These are phyloP conservation scores for Apiospora phragmitis DNA, from an alignment of 2,329 filamentous ascomycete genomes.

Conservation along the genomic window DNA sequence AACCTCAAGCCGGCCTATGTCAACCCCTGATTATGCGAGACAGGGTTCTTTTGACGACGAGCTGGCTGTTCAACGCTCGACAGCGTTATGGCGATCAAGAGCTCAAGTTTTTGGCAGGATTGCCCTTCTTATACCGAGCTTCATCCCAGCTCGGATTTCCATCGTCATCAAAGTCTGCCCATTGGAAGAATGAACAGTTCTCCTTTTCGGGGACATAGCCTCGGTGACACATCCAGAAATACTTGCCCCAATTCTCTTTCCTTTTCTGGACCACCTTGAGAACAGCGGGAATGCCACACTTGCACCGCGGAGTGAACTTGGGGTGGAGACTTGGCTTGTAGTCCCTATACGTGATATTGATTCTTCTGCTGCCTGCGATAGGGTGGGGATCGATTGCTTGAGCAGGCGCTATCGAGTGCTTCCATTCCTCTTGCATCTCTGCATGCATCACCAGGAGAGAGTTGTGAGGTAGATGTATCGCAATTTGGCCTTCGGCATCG, in stretches of 20 bases:
- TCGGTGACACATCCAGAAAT: conserved; percentile 94
- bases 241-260: conserved; percentile 72
- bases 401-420: conserved; percentile 79
- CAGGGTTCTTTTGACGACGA: too few relatives aligned
- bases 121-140: conserved; percentile 24
- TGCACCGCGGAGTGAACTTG: conserved; percentile 73
- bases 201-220: conserved; percentile 68
- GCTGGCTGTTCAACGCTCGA: neutral
- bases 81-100: neutral
- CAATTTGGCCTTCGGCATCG: conserved; percentile 80
- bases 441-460: conserved; percentile 94
- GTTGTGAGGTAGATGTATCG: conserved; percentile 93
- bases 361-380: conserved; percentile 73
- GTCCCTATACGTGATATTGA: conserved; percentile 92
- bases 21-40: neutral
- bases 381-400: conserved; percentile 82
- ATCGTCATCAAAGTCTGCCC: conserved; percentile 85
- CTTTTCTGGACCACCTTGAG: conserved; percentile 80
- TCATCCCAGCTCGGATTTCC: conserved; percentile 70
- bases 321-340: conserved; percentile 81
- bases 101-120: neutral
- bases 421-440: conserved; percentile 97
- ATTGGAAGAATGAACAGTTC: conserved; percentile 77
- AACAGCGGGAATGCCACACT: conserved; percentile 67
- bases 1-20: neutral